Evolutionary conservation across 129 eudicot species (phyloP).

Genomic region (Saposhnikovia divaricata): DNA sequence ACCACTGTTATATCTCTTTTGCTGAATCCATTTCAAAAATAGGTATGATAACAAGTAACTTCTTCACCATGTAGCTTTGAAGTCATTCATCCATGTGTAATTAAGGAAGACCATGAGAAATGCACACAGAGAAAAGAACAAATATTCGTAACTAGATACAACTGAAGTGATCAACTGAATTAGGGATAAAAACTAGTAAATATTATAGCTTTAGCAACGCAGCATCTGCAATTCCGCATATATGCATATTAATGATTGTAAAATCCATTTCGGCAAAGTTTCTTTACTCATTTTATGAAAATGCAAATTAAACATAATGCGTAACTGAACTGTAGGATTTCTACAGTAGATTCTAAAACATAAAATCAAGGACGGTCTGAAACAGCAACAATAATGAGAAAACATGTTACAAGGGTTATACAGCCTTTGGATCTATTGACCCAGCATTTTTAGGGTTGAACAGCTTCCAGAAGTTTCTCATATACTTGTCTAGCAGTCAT

Average conservation of each 20-base stretch:
- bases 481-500: constrained; percentile 82
- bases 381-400: not conserved
- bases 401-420: not conserved
- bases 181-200: not conserved
- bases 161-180: not conserved
- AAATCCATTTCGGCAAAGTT: not conserved
- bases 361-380: not conserved
- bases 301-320: not conserved
- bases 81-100: not conserved
- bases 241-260: not conserved
- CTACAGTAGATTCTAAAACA: not conserved
- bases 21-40: not conserved
- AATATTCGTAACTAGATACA: too few species aligned
- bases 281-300: not conserved
- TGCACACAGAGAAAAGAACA: not conserved
- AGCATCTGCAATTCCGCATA: not conserved
- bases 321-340: not conserved
- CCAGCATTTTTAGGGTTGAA: constrained; percentile 55
- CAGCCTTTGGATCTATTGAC: not conserved
- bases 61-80: not conserved
- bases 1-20: not conserved
- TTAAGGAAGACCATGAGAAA: not conserved
- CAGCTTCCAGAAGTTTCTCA: constrained; percentile 97
- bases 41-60: too few species aligned
- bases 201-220: not conserved